Percentiles rank a stretch among this genome's conserved stretches.
Conservation (phyloP, 495 filamentous ascomycete genomes). For the Penicillium malachiteum region DNA sequence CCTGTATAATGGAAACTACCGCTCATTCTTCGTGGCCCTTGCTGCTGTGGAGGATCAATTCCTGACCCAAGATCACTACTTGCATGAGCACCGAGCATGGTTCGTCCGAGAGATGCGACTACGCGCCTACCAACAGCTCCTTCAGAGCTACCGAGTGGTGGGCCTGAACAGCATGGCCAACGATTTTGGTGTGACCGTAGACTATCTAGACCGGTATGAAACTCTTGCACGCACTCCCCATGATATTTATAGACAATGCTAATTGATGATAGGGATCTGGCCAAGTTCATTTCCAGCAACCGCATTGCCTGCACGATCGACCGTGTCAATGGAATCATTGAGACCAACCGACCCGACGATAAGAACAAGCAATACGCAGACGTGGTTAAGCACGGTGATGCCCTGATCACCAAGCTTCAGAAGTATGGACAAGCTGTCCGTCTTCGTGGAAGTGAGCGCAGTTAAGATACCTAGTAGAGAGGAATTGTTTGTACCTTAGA, state of each 20-base stretch:
- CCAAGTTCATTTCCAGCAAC: constrained; percentile 94
- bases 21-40: constrained; percentile 85
- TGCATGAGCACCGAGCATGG: constrained; percentile 91
- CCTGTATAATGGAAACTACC: constrained; percentile 90
- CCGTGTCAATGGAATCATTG: constrained; percentile 94
- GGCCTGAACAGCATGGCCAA: constrained; percentile 92
- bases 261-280: constrained; percentile 66
- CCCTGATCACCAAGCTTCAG: constrained; percentile 96
- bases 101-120: constrained; percentile 98
- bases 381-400: constrained; percentile 94
- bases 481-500: neutral
- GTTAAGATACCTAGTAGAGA: constrained; percentile 32
- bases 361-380: constrained; percentile 99
- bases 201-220: constrained; percentile 86
- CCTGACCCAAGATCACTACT: constrained; percentile 87
- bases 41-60: constrained; percentile 93
- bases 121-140: constrained; percentile 89
- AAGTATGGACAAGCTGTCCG: constrained; percentile 97
- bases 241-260: constrained; percentile 3
- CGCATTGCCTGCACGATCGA: constrained; percentile 96
- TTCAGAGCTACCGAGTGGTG: constrained; percentile 98
- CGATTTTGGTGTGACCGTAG: constrained; percentile 93
- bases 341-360: constrained; percentile 94
- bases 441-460: constrained; percentile 89
- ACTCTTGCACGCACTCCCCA: neutral